phyloP scores from a whole-genome alignment of 805 yeast genomes.

The Wilhelminamyces savonicus region DNA sequence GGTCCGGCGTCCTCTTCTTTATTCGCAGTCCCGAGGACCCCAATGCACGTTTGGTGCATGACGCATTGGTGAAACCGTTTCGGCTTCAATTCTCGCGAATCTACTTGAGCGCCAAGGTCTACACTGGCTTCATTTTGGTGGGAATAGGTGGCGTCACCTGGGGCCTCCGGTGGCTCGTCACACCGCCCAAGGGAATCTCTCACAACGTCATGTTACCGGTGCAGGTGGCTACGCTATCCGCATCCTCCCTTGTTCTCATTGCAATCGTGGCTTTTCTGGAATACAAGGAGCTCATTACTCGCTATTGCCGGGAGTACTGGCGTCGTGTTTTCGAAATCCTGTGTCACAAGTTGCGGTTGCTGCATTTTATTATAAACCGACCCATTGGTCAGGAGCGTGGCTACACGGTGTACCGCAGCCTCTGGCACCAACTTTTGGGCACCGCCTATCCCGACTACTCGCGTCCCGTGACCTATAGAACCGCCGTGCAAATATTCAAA shows the following conservation, averaged over 20 bases:
- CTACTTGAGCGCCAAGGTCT: constrained; percentile 64
- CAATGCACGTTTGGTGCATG: constrained; percentile 76
- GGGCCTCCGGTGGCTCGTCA: constrained; percentile 26
- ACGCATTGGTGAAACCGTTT: constrained; percentile 77
- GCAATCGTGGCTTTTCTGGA: constrained; percentile 3
- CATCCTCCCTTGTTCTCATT: constrained; percentile 8
- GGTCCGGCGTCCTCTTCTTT: constrained; percentile 88
- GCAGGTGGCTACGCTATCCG: constrained; percentile 5
- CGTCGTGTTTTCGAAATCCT: constrained; percentile 46
- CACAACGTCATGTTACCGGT: constrained; percentile 23
- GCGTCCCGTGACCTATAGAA: constrained; percentile 45
- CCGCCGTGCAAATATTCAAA: constrained; percentile 39
- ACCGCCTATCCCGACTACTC: constrained; percentile 47
- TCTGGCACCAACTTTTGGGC: constrained; percentile 37
- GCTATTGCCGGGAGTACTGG: constrained; percentile 55
- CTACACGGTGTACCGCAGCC: constrained; percentile 47
- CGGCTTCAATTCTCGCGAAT: constrained; percentile 67
- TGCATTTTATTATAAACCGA: constrained; percentile 71
- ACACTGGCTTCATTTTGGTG: constrained; percentile 61
- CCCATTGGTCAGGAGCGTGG: constrained; percentile 70
- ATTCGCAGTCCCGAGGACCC: constrained; percentile 95
- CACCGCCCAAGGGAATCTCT: constrained; percentile 7
- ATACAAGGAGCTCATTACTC: constrained; percentile 4
- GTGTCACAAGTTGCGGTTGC: constrained; percentile 56
- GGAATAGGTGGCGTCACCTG: constrained; percentile 71